These are phyloP conservation scores for Diaporthe sp. DNA, from an alignment of 2,329 filamentous ascomycete species.

Conservation along the genomic window DNA sequence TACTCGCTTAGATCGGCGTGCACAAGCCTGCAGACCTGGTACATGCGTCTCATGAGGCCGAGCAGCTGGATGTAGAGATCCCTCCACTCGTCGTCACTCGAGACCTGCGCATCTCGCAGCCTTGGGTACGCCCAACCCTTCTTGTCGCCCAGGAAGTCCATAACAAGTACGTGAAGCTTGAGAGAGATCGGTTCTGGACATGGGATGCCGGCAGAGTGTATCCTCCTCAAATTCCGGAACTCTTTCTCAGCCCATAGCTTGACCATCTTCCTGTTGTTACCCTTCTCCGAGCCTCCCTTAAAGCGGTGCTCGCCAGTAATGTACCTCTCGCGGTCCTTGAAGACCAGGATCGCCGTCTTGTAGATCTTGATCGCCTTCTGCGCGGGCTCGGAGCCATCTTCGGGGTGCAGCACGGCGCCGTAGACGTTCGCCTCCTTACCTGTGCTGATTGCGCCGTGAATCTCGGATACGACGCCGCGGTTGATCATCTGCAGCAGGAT, in stretches of 20 bases:
- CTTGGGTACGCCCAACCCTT: constrained; percentile 91
- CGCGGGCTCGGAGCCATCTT: constrained; percentile 65
- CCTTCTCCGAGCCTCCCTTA: constrained; percentile 90
- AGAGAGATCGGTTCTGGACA: constrained; percentile 91
- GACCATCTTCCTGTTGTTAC: constrained; percentile 96
- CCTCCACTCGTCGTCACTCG: constrained; percentile 79
- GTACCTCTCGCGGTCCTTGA: constrained; percentile 97
- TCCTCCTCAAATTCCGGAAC: constrained; percentile 90
- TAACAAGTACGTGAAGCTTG: constrained; percentile 93
- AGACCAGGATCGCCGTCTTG: constrained; percentile 97
- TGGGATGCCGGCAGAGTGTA: constrained; percentile 86
- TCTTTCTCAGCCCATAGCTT: constrained; percentile 99
- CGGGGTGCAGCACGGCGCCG: constrained; percentile 78
- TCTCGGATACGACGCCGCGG: constrained; percentile 86
- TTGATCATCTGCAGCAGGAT: constrained; percentile 97
- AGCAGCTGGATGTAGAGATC: constrained; percentile 85
- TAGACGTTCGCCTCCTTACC: constrained; percentile 99
- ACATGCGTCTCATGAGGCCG: constrained; percentile 91
- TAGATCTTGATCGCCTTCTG: constrained; percentile 98
- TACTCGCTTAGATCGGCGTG: constrained; percentile 99
- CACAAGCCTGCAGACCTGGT: constrained; percentile 90
- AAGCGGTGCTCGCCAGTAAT: constrained; percentile 96
- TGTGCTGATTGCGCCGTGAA: constrained; percentile 95
- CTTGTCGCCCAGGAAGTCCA: constrained; percentile 90
- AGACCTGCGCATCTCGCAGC: constrained; percentile 85